These are phyloP conservation scores for Hyphopichia wangnamkhiaoensis DNA, from an alignment of 1,139 yeast genomes.

Conservation along the genomic window DNA sequence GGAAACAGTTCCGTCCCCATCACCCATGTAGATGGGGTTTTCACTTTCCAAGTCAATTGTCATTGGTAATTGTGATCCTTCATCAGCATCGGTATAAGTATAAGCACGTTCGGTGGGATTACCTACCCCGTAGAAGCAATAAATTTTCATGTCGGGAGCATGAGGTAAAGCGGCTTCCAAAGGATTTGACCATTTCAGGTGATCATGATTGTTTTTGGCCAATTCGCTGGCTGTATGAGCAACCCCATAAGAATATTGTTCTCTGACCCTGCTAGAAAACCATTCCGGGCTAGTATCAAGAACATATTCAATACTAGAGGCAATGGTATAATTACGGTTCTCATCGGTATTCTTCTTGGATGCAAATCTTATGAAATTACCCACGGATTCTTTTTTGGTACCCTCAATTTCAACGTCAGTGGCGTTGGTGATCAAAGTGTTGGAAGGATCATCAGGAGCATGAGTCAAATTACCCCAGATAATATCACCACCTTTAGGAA, in stretches of 20 bases:
- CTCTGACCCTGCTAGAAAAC: conserved; percentile 64
- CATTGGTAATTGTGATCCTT: conserved; percentile 56
- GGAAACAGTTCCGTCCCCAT: conserved; percentile 96
- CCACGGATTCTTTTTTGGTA: conserved; percentile 53
- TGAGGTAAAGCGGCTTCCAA: conserved; percentile 86
- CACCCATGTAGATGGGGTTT: conserved; percentile 74
- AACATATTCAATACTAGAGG: conserved; percentile 65
- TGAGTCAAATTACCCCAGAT: conserved; percentile 76
- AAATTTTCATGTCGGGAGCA: conserved; percentile 90
- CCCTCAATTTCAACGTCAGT: conserved; percentile 27
- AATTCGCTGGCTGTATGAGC: conserved; percentile 64
- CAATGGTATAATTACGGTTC: conserved; percentile 57
- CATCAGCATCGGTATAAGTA: conserved; percentile 68
- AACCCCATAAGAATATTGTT: conserved; percentile 78
- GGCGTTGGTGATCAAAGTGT: conserved; percentile 26
- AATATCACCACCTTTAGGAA: conserved; percentile 90
- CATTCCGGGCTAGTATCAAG: conserved; percentile 70
- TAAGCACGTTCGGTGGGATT: conserved; percentile 95
- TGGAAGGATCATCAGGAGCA: conserved; percentile 64
- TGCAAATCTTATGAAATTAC: conserved; percentile 72
- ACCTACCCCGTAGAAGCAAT: conserved; percentile 92
- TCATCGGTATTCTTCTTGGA: conserved; percentile 19
- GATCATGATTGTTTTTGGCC: conserved; percentile 61
- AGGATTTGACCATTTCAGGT: conserved; percentile 88
- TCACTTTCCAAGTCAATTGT: conserved; percentile 62